Evolutionary conservation across 768 basidiomycete genomes (phyloP), one percentile per base, ranked within the genome.

Genomic region (Naganishia vishniacii): DNA sequence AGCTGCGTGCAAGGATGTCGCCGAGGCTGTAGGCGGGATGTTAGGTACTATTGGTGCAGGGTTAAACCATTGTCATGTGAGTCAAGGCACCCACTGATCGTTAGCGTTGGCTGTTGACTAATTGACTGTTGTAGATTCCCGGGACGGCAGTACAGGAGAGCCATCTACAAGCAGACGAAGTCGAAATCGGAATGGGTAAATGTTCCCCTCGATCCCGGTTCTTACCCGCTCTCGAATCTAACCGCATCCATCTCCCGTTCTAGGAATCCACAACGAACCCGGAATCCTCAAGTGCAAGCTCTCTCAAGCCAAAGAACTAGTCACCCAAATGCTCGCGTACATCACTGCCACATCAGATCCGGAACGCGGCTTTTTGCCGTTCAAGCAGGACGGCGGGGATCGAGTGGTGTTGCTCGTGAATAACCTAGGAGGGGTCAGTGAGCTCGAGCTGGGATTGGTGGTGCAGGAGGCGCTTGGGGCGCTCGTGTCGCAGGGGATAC

Each of bases 331-430:
- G 72, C 64, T 80, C 26, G 37, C 62, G 37, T 73, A 72, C 29
- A 71, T 79, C 64, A 76, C 71, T 42, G 70, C 74, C 56, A 79
- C 77, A 1, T 64, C 67, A 2, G 79, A 80, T 68, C 13, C 62
- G 1, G 80, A 80, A 46, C 73, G 79, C 26, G 68, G 69, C 1
- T 80, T 76, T 65, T 70, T 80, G 9, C 76, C 76, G 0, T 80
- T 80, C 77, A 68, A 75, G 65, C 63, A 83, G 41, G 80, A 83
- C 12, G 82, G 82, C 9, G 79, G 77, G 25, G 89, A 91, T 66
- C 80, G 83, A 34, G 84, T 92, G 18, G 75, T 80, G 20, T 70
- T 80, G 28, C 58, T 80, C 18, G 76, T 81, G 51, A 81, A 81
- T 70, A 77, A 79, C 64, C 72, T 81, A 3, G 68, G 77, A 9